These are phyloP conservation scores for Nitzschia sp. DNA, from an alignment of 108 stramenopile genomes.

Conservation along the genomic window DNA sequence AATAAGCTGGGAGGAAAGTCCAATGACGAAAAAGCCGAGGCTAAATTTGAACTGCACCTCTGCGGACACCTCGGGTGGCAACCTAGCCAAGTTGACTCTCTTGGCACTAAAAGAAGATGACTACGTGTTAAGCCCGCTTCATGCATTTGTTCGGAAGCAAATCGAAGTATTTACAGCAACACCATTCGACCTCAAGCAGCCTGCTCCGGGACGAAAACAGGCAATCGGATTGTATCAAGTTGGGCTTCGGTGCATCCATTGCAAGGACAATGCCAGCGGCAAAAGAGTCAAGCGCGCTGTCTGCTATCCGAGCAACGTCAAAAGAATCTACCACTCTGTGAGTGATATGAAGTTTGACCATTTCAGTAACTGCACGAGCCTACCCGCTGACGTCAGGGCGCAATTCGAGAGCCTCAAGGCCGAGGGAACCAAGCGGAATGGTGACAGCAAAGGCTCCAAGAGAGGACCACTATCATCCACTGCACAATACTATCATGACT, in stretches of 20 bases:
- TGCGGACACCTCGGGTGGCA: too few relatives aligned
- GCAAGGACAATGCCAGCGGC: conserved; percentile 8
- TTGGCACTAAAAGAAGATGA: conserved; percentile 29
- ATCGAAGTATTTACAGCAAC: conserved; percentile 66
- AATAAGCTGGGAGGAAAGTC: neutral
- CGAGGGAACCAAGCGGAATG: conserved; percentile 16
- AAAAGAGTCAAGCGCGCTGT: conserved; percentile 54
- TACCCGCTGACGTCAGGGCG: conserved; percentile 33
- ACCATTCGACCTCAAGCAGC: conserved; percentile 36
- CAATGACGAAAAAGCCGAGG: too few relatives aligned
- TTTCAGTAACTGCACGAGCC: conserved; percentile 37
- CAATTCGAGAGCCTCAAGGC: conserved; percentile 38
- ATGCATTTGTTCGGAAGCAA: conserved; percentile 52
- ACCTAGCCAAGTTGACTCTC: conserved; percentile 9
- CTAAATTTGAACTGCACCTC: too few relatives aligned
- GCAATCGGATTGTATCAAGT: conserved; percentile 51
- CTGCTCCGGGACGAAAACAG: conserved; percentile 60
- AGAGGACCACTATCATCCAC: conserved; percentile 30
- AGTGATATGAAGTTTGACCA: conserved; percentile 72
- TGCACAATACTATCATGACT: conserved; percentile 57
- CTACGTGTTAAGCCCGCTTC: conserved; percentile 32
- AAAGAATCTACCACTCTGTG: conserved; percentile 59
- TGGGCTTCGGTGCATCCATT: conserved; percentile 68
- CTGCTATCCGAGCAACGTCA: conserved; percentile 51
- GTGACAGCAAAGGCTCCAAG: conserved; percentile 15